Evolutionary conservation across 1,139 yeast genomes (phyloP), one percentile per base, ranked within the genome.

Genomic region (Debaryomycetaceae sp.): DNA sequence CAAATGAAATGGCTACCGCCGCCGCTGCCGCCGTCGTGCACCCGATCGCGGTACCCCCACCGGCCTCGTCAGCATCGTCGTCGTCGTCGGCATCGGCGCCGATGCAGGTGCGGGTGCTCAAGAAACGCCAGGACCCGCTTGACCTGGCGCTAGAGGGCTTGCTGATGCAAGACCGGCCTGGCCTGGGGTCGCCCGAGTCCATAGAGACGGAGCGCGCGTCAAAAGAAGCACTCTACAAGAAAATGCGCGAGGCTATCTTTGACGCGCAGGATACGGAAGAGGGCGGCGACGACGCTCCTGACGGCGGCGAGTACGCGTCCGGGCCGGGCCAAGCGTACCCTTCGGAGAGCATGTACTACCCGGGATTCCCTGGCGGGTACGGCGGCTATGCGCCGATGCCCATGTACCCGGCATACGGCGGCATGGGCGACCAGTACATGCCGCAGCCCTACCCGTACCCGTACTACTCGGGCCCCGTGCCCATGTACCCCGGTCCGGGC

Each of bases 241-340:
- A 55, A 38, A 58, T 66, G 8, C 47, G 74, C 27, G 68, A 65
- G 19, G 50, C 66, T 30, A 68, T 68, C 8, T 67, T 68, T 42
- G 45, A 47, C 15, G 40, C 40, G 15, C 33, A 30, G 6, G 37
- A 42, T 13, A 49, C 43, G 12, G 49, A 44, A n/a, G 52, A 45
- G 4, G 55, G 54, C 15, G 51, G 39, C 3, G 48, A 43, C 1
- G 57, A 45, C 5, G 50, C 44, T 4, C 14, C 13, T 22, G 15
- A 22, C 24, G n/a, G 53, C 45, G 8, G 52, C 42, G 52, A 51
- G 3, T 51, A 45, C 3, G 56, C n/a, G n/a, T n/a, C n/a, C n/a
- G n/a, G n/a, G n/a, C n/a, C n/a, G n/a, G n/a, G n/a, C n/a, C n/a
- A n/a, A n/a, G n/a, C n/a, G n/a, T n/a, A n/a, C n/a, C n/a, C n/a